Evolutionary conservation across 225 moss, liverwort and hornwort species (phyloP).

Genomic region (Polytrichum formosum): DNA sequence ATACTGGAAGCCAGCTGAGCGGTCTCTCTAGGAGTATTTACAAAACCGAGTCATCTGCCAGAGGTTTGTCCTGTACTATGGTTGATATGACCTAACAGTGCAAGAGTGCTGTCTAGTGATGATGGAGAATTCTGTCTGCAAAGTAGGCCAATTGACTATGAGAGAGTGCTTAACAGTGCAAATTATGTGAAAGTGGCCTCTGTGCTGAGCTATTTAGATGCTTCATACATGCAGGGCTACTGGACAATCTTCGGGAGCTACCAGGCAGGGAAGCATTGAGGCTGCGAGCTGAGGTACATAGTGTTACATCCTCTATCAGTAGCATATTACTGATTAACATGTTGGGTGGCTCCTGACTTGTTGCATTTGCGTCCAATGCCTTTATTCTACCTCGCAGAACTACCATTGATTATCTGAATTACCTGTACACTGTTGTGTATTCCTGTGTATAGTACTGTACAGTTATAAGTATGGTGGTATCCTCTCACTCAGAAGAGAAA

Average conservation of each 20-base stretch:
- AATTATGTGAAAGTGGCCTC: too few species aligned
- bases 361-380: background rate
- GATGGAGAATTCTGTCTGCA: too few species aligned
- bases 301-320: constrained; percentile 4
- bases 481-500: too few species aligned
- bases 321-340: background rate
- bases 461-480: too few species aligned
- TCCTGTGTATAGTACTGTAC: too few species aligned
- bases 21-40: constrained; percentile 67
- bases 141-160: too few species aligned
- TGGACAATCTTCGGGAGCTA: constrained; percentile 86
- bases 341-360: background rate
- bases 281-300: constrained; percentile 78
- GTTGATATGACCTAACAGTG: too few species aligned
- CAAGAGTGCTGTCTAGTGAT: too few species aligned
- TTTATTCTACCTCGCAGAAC: background rate
- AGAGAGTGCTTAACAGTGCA: too few species aligned
- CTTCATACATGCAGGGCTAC: constrained; percentile 51
- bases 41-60: constrained; percentile 82
- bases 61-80: constrained; percentile 44
- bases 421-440: too few species aligned
- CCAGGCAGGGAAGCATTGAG: constrained; percentile 84
- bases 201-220: background rate
- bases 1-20: constrained; percentile 76
- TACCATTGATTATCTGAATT: background rate